Conservation (phyloP, 768 basidiomycete species). For the Russula olivacea region DNA sequence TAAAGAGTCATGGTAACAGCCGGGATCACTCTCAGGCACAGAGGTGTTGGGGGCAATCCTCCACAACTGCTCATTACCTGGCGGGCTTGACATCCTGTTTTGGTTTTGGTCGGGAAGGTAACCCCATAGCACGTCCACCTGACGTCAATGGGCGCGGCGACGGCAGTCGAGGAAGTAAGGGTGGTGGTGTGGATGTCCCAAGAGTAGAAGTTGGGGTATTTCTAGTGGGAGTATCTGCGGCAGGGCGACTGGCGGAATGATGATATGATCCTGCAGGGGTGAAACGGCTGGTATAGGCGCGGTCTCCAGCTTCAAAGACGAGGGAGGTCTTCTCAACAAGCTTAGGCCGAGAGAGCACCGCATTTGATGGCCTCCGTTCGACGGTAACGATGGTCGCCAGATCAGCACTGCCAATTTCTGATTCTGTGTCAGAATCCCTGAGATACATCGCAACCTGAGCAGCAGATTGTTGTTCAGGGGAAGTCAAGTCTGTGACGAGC, state of each 20-base stretch:
- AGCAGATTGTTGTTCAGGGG: conserved; percentile 26
- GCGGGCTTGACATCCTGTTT: background rate
- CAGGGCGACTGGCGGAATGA: background rate
- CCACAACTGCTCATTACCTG: background rate
- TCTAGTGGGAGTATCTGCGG: background rate
- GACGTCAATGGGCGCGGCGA: background rate
- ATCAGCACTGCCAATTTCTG: conserved; percentile 8
- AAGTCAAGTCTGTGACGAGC: conserved; percentile 32
- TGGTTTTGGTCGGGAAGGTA: conserved; percentile 30
- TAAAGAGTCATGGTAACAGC: background rate
- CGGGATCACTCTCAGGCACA: background rate
- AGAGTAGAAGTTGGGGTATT: background rate
- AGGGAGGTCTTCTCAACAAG: background rate
- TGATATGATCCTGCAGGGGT: background rate
- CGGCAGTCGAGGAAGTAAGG: background rate
- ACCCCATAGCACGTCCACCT: conserved; percentile 12
- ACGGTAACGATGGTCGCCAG: conserved; percentile 18
- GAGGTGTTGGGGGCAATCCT: background rate
- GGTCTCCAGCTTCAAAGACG: background rate
- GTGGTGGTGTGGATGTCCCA: background rate
- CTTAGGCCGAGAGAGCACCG: conserved; percentile 6
- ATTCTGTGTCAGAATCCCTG: conserved; percentile 6
- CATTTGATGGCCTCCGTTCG: conserved; percentile 16
- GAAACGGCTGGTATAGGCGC: background rate
- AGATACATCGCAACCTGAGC: background rate